Conservation (phyloP, 306 rosid genomes). For the Lithocarpus polystachyus region DNA sequence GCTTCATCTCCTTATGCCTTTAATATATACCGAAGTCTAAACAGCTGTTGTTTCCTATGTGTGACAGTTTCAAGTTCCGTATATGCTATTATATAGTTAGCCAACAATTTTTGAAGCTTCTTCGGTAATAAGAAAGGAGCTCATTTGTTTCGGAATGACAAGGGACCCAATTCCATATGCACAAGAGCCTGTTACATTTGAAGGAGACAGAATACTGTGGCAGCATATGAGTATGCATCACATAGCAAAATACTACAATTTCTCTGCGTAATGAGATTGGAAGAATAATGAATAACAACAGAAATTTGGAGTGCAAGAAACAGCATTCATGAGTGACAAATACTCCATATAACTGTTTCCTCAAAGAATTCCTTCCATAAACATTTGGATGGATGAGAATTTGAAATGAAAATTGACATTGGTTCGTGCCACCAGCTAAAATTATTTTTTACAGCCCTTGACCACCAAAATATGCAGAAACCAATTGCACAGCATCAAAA, state of each 20-base stretch:
- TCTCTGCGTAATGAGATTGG: neutral
- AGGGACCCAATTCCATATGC: no score
- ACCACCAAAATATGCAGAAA: slow-evolving; percentile 52
- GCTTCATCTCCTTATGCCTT: no score
- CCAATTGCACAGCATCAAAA: slow-evolving; percentile 33
- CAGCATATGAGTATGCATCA: no score
- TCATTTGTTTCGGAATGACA: no score
- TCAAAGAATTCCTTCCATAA: neutral
- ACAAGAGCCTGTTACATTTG: no score
- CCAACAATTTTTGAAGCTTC: no score
- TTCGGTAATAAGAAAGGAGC: no score
- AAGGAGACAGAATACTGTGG: no score
- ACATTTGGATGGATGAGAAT: neutral
- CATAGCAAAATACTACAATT: neutral
- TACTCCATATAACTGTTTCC: neutral
- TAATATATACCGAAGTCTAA: no score
- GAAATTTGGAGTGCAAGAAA: neutral
- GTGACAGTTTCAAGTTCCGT: no score
- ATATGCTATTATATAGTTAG: no score
- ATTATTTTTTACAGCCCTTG: slow-evolving; percentile 58
- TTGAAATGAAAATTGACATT: slow-evolving; percentile 14
- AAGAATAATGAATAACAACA: neutral
- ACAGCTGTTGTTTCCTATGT: no score
- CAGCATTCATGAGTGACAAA: neutral
- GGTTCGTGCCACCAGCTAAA: slow-evolving; percentile 37